Conservation (phyloP, 1,284 basidiomycete genomes). For the Ustilago trichophora region DNA sequence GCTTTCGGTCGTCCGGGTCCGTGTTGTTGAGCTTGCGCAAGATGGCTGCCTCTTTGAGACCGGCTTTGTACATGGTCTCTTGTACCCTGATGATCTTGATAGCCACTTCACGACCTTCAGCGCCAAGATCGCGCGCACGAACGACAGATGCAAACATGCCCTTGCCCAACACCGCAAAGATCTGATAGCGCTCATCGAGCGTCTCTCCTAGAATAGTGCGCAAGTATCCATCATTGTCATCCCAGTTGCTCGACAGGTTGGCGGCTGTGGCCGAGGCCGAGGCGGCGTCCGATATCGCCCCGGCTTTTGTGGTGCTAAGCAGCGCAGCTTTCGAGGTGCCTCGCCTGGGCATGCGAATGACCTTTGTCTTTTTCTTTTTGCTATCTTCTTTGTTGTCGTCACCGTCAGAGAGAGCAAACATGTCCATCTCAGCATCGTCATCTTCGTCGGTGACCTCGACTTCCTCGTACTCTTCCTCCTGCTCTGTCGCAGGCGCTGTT, state of each 20-base stretch:
- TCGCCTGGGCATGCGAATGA: constrained; percentile 40
- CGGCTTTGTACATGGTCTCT: constrained; percentile 97
- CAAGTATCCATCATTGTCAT: constrained; percentile 94
- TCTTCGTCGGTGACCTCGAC: constrained; percentile 62
- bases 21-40: constrained; percentile 84
- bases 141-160: constrained; percentile 99
- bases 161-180: constrained; percentile 91
- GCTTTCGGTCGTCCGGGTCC: constrained; percentile 96
- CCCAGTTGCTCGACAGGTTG: constrained; percentile 70
- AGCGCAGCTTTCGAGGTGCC: neutral
- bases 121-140: constrained; percentile 75
- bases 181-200: constrained; percentile 92
- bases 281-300: neutral
- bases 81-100: constrained; percentile 97
- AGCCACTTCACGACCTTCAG: constrained; percentile 77
- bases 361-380: constrained; percentile 48
- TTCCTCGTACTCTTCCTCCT: constrained; percentile 55
- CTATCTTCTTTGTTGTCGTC: constrained; percentile 1
- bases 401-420: constrained; percentile 58
- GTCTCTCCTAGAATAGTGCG: constrained; percentile 88
- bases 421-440: constrained; percentile 63
- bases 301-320: neutral
- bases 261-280: constrained; percentile 10
- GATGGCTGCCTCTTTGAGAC: constrained; percentile 89
- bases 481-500: neutral